A percentile compares a stretch with the other conserved stretches of the same genome.
Evolutionary conservation across 768 basidiomycete species (phyloP).

Genomic region (Coprinopsis cinerea): DNA sequence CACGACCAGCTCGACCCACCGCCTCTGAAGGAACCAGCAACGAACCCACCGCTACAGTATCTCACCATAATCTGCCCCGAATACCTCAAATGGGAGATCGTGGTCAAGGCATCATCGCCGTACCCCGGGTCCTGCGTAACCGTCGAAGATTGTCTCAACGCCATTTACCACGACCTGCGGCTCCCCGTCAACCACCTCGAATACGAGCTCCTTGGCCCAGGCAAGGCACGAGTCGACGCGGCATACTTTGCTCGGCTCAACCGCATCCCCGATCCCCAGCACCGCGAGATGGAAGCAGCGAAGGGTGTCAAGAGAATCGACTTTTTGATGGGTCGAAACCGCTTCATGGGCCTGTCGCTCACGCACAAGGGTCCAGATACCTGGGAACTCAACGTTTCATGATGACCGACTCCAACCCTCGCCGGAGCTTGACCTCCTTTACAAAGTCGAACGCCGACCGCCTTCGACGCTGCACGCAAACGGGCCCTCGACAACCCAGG

Average conservation of each 20-base stretch:
- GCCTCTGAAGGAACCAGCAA: slow-evolving; percentile 37
- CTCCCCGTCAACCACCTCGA: slow-evolving; percentile 38
- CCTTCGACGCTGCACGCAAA: neutral
- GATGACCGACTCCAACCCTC: neutral
- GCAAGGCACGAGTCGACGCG: slow-evolving; percentile 29
- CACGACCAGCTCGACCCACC: slow-evolving; percentile 19
- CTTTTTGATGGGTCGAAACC: slow-evolving; percentile 39
- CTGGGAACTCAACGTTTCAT: slow-evolving; percentile 39
- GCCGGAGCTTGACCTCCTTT: neutral
- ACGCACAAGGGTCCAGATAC: slow-evolving; percentile 33
- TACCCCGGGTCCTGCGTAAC: slow-evolving; percentile 29
- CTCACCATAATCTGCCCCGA: slow-evolving; percentile 30
- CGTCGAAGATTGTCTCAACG: slow-evolving; percentile 44
- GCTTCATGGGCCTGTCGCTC: slow-evolving; percentile 44
- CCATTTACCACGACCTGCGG: slow-evolving; percentile 43
- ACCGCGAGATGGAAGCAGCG: slow-evolving; percentile 29
- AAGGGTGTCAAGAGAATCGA: slow-evolving; percentile 55
- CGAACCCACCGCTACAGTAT: slow-evolving; percentile 31
- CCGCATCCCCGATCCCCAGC: slow-evolving; percentile 25
- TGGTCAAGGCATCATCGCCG: slow-evolving; percentile 23
- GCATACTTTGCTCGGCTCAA: slow-evolving; percentile 42
- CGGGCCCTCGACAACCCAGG: neutral
- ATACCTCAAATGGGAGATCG: slow-evolving; percentile 24
- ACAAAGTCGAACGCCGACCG: neutral
- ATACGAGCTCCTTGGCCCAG: slow-evolving; percentile 31